Evolutionary conservation across 1,139 yeast species (phyloP).

Genomic region (Wickerhamomyces sp.): DNA sequence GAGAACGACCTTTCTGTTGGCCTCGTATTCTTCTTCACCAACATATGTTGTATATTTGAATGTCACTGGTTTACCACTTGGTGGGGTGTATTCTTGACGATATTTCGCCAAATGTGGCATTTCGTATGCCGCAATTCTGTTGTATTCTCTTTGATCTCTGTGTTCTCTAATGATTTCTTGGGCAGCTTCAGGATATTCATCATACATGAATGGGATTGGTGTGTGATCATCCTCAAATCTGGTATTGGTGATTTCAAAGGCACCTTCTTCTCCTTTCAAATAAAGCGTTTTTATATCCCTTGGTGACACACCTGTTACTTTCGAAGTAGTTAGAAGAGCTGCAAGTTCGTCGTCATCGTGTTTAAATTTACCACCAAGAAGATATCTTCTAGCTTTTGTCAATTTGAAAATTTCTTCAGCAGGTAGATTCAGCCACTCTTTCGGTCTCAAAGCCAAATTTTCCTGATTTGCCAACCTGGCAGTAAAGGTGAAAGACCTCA

Average conservation of each 20-base stretch:
- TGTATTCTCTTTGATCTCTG: constrained; percentile 58
- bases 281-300: constrained; percentile 30
- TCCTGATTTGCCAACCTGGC: constrained; percentile 6
- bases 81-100: constrained; percentile 58
- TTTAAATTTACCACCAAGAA: constrained; percentile 52
- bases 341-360: constrained; percentile 44
- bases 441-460: constrained; percentile 38
- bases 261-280: constrained; percentile 32
- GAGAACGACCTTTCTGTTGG: constrained; percentile 67
- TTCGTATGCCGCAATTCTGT: constrained; percentile 85
- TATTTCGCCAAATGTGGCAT: constrained; percentile 78
- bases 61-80: constrained; percentile 48
- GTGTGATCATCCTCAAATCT: constrained; percentile 29
- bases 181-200: constrained; percentile 57
- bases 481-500: constrained; percentile 13
- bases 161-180: constrained; percentile 58
- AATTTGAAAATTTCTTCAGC: constrained; percentile 57
- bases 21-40: constrained; percentile 57
- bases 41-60: constrained; percentile 72
- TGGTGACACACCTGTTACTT: constrained; percentile 29
- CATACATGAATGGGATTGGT: constrained; percentile 26
- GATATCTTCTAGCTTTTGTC: constrained; percentile 52
- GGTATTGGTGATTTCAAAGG: constrained; percentile 25
- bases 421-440: constrained; percentile 64
- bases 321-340: constrained; percentile 38